Base-by-base conservation (phyloP, 257 asterid genomes). In the Petunia axillaris region DNA sequence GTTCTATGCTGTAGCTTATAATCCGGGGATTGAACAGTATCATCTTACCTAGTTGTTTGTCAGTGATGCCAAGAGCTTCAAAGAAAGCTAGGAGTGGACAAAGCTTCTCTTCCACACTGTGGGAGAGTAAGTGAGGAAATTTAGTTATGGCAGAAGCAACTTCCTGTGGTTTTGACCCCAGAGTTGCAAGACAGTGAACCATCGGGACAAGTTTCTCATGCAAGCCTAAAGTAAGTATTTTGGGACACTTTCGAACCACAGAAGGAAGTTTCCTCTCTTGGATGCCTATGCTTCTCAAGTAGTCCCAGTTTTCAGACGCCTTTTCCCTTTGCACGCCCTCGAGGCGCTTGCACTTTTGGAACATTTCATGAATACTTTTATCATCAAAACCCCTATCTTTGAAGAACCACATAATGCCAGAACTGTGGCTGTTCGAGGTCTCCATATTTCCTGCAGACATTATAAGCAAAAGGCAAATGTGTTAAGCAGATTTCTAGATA, bases 81-180 rank as follows among this genome's bases (percentile, higher is more conserved):
- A 96, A 94, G 86, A 94, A 96, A 0, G 98, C 99, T 4, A 96
- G 91, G 64, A 94, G 98, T 3, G 99, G 98, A 84, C 98, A 92
- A 77, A 96, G 98, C 84, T 96, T 96, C 85, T 94, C 97, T 81
- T 96, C 97, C 68, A 96, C 88, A 63, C 97, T 90, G 87, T 94
- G 98, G 43, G 93, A 77, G 74, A 92, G 98, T 84, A 96, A 83
- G 81, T 92, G 90, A 0, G 99, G 99, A 40, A 96, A 96, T 83
- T 91, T 91, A 3, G 91, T 87, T 71, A 96, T 89, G 83, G 98
- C 97, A 73, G 95, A 89, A 64, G 96, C 97, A 58, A 92, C 91
- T 73, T 92, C 98, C n/a, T 83, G 86, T 15, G 93, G 97, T 84
- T 94, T 96, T 48, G 99, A 88, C 77, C 87, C 91, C 58, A 96